These are phyloP conservation scores for Mallotus repandus DNA, from an alignment of 441 rosid species.

Conservation along the genomic window DNA sequence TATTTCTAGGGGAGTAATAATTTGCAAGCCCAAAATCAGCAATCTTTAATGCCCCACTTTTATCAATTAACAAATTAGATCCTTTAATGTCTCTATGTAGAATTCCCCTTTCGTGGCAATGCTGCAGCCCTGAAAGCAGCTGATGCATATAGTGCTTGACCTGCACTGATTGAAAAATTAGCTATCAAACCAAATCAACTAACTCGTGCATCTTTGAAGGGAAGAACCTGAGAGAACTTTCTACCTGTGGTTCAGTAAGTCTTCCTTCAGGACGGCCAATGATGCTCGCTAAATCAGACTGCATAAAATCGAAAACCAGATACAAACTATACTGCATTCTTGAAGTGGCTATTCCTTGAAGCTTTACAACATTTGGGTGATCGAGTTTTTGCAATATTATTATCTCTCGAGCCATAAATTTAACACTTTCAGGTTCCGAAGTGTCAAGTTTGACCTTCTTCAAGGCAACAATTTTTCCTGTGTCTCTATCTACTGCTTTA, in stretches of 20 bases:
- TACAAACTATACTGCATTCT: conserved; percentile 67
- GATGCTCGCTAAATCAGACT: conserved; percentile 47
- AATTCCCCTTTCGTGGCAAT: conserved; percentile 55
- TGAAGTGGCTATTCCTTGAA: conserved; percentile 65
- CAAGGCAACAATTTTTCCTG: conserved; percentile 66
- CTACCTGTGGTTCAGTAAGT: conserved; percentile 33
- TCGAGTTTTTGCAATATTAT: conserved; percentile 65
- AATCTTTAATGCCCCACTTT: conserved; percentile 47
- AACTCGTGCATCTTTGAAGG: neutral
- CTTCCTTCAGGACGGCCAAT: conserved; percentile 40
- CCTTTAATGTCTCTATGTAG: conserved; percentile 59
- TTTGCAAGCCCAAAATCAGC: conserved; percentile 65
- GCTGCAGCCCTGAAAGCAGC: conserved; percentile 58
- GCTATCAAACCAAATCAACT: neutral
- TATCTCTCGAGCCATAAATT: conserved; percentile 77
- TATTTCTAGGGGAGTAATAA: conserved; percentile 34
- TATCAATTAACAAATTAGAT: conserved; percentile 51
- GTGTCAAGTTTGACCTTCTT: conserved; percentile 70
- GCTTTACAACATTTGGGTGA: conserved; percentile 77
- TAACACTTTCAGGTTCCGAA: conserved; percentile 69
- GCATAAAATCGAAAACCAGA: conserved; percentile 81
- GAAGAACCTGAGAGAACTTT: neutral
- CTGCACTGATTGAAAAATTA: conserved; percentile 33
- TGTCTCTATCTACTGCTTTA: conserved; percentile 67
- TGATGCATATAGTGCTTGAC: conserved; percentile 58